Conservation (phyloP, 805 yeast species). For the Metschnikowia santaceciliae region DNA sequence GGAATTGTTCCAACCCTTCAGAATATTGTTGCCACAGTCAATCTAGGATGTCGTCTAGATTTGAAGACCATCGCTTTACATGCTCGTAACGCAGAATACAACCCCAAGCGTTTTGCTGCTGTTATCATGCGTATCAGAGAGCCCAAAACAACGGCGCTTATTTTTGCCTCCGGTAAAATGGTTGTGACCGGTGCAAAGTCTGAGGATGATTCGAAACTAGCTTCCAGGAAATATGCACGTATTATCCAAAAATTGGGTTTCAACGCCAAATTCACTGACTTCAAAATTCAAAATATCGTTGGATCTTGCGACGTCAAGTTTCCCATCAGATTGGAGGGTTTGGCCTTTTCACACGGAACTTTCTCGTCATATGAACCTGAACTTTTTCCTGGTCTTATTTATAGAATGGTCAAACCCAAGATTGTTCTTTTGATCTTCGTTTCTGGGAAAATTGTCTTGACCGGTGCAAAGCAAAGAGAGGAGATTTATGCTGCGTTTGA, state of each 20-base stretch:
- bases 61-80: slow-evolving; percentile 95
- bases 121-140: slow-evolving; percentile 99
- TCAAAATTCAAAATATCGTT: slow-evolving; percentile 96
- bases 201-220: slow-evolving; percentile 97
- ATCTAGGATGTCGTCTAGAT: slow-evolving; percentile 92
- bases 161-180: slow-evolving; percentile 98
- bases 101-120: slow-evolving; percentile 98
- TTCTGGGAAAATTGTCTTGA: slow-evolving; percentile 93
- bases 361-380: slow-evolving; percentile 99
- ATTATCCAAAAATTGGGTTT: slow-evolving; percentile 97
- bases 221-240: slow-evolving; percentile 96
- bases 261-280: slow-evolving; percentile 96
- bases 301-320: slow-evolving; percentile 98
- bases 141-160: slow-evolving; percentile 96
- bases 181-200: slow-evolving; percentile 99
- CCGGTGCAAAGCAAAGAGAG: slow-evolving; percentile 98
- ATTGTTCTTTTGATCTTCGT: slow-evolving; percentile 94
- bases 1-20: slow-evolving; percentile 95
- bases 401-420: slow-evolving; percentile 99
- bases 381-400: slow-evolving; percentile 94
- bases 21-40: slow-evolving; percentile 97
- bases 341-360: slow-evolving; percentile 97
- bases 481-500: slow-evolving; percentile 98
- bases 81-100: slow-evolving; percentile 98
- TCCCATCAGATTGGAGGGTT: slow-evolving; percentile 94